Base-by-base conservation (phyloP, 164 flowering plant genomes). In the Magnolia sinica region DNA sequence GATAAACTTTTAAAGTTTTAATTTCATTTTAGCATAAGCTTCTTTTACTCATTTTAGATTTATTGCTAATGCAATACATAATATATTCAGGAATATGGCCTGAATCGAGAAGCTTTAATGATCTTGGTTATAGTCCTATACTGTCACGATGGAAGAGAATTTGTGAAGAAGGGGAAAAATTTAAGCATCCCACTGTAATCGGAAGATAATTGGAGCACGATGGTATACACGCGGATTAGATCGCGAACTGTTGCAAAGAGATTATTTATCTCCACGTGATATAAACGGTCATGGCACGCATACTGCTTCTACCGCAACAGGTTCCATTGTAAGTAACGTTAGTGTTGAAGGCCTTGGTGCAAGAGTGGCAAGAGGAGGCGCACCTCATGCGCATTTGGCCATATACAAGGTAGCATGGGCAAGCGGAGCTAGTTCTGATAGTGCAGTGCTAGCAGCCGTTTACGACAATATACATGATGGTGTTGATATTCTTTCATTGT, bases 81-180 rank as follows among this genome's bases (percentile, higher is more conserved):
- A 37, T 37, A 37, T 77, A 29, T 64, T 50, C 79, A 84, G 89
- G 91, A 73, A 70, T 88, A 29, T 87, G 87, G 89, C 89, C 88
- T 2, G 89, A 87, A 78, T 83, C 81, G 10, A 63, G 77, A 74
- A 68, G 79, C 31, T 88, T 85, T 76, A 79, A 65, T 16, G 91
- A 88, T 22, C 50, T 73, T 73, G 85, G 82, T 9, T 73, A 86
- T 19, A 87, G 83, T 22, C 86, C 86, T 23, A 78, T 87, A 74
- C 91, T 89, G 16, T 73, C 79, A 0, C 78, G 69, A 16, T 87
- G 91, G 91, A 87, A 85, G 13, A 88, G 91, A 24, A 76, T 50
- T 8, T 87, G 91, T 31, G 76, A 82, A 69, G 45, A 75, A 1
- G 89, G 85, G 27, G 81, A 83, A 29, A 70, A 16, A 13, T 88